A percentile compares a stretch with the other conserved stretches of the same genome.
These are phyloP conservation scores for Elaeis guineensis DNA, from an alignment of 176 grass and related monocot genomes.

Conservation along the genomic window DNA sequence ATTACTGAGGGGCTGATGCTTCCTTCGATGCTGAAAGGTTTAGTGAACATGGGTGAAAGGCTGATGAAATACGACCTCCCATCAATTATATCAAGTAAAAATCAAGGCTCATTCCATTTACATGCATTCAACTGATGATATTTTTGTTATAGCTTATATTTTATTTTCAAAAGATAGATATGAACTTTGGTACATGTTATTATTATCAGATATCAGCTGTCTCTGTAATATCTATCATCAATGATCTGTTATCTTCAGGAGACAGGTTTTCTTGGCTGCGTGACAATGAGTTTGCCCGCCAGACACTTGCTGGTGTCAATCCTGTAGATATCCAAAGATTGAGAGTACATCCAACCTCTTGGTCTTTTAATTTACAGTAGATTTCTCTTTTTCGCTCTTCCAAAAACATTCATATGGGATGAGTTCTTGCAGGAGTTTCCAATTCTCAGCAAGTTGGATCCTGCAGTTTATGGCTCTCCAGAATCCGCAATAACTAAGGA, in stretches of 20 bases:
- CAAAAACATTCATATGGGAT: no score
- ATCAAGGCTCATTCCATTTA: background rate
- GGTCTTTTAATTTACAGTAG: no score
- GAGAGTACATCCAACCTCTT: conserved; percentile 5
- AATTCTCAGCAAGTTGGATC: conserved; percentile 20
- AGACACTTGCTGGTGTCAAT: conserved; percentile 25
- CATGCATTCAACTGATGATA: background rate
- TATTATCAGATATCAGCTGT: background rate
- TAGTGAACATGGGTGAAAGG: conserved; percentile 12
- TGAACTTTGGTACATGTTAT: no score
- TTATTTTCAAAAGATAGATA: no score
- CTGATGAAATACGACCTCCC: conserved; percentile 24
- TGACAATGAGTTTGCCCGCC: conserved; percentile 27
- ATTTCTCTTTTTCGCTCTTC: no score
- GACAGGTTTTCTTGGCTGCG: conserved; percentile 32
- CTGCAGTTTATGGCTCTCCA: conserved; percentile 14
- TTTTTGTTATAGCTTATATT: no score
- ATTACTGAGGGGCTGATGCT: conserved; percentile 1
- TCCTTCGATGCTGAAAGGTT: conserved; percentile 1
- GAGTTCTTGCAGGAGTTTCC: conserved; percentile 19
- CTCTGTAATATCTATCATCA: background rate
- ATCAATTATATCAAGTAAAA: conserved; percentile 30
- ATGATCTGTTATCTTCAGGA: conserved; percentile 7
- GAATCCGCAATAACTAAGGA: conserved; percentile 27
- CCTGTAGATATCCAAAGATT: conserved; percentile 23